These are phyloP conservation scores for Sporothrix pallida DNA, from an alignment of 2,329 filamentous ascomycete genomes.

Conservation along the genomic window DNA sequence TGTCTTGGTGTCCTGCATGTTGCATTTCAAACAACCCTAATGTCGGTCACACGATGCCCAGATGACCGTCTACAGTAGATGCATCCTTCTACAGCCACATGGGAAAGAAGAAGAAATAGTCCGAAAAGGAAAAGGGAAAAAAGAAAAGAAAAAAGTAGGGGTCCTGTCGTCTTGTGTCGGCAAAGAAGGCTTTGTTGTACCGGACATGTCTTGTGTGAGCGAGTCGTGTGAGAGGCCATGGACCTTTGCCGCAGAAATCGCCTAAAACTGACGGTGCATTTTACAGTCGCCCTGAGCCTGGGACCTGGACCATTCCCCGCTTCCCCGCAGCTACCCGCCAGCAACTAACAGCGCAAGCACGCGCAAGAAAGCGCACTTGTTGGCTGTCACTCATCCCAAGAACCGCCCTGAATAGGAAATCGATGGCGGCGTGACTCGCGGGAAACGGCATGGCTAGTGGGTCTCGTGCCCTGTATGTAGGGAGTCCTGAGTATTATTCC, in stretches of 20 bases:
- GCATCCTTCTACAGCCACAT: background rate
- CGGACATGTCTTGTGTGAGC: background rate
- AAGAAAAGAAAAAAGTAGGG: background rate
- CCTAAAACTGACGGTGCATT: background rate
- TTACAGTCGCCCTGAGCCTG: background rate
- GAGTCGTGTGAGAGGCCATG: no score
- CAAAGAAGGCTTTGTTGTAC: constrained; percentile 13
- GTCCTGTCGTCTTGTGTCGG: background rate
- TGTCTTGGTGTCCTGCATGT: background rate
- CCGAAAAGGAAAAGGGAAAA: background rate
- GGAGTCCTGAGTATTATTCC: background rate
- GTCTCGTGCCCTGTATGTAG: constrained; percentile 19
- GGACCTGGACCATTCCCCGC: background rate
- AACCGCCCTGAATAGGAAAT: background rate
- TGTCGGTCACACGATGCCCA: constrained; percentile 21
- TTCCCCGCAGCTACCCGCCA: constrained; percentile 13
- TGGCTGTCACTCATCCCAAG: constrained; percentile 13
- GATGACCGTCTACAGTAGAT: background rate
- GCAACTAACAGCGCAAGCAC: no score
- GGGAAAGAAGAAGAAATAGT: background rate
- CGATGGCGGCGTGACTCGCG: background rate
- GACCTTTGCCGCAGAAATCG: no score
- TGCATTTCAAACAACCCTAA: background rate
- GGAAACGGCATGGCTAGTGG: constrained; percentile 27
- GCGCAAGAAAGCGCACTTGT: constrained; percentile 1